These are phyloP conservation scores for Gossypium rotundifolium DNA, from an alignment of 345 rosid species.

Conservation along the genomic window DNA sequence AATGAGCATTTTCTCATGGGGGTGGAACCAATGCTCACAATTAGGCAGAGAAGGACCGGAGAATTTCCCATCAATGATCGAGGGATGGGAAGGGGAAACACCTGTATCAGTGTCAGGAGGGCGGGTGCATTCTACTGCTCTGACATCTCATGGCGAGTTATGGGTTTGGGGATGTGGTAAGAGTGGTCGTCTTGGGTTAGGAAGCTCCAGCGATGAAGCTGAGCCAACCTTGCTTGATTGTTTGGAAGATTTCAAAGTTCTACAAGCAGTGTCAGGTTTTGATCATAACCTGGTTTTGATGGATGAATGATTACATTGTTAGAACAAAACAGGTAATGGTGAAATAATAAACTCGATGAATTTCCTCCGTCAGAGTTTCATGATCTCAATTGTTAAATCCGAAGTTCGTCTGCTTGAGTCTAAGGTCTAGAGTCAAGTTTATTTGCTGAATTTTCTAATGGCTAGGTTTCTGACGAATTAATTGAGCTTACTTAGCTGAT, in stretches of 20 bases:
- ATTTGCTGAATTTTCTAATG: background rate
- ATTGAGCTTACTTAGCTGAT: no score
- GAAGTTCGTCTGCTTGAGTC: background rate
- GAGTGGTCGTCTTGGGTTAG: conserved; percentile 81
- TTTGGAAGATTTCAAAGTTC: conserved; percentile 44
- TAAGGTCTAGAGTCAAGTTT: background rate
- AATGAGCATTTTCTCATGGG: conserved; percentile 58
- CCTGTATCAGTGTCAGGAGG: conserved; percentile 57
- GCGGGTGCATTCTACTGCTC: conserved; percentile 64
- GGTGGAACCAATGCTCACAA: conserved; percentile 78
- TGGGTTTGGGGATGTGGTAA: conserved; percentile 91
- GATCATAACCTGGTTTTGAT: conserved; percentile 70
- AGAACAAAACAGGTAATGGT: background rate
- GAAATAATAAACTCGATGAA: background rate
- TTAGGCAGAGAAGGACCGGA: conserved; percentile 71
- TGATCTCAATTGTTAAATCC: background rate
- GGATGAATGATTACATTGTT: conserved; percentile 24
- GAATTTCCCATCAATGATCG: conserved; percentile 37
- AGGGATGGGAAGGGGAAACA: conserved; percentile 46
- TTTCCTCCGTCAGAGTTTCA: background rate
- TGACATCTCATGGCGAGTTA: conserved; percentile 56
- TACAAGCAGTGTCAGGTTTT: conserved; percentile 68
- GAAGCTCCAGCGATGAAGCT: conserved; percentile 63
- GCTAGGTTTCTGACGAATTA: background rate
- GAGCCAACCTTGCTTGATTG: conserved; percentile 58